Conservation (phyloP, 257 asterid genomes). For the Phtheirospermum japonicum region DNA sequence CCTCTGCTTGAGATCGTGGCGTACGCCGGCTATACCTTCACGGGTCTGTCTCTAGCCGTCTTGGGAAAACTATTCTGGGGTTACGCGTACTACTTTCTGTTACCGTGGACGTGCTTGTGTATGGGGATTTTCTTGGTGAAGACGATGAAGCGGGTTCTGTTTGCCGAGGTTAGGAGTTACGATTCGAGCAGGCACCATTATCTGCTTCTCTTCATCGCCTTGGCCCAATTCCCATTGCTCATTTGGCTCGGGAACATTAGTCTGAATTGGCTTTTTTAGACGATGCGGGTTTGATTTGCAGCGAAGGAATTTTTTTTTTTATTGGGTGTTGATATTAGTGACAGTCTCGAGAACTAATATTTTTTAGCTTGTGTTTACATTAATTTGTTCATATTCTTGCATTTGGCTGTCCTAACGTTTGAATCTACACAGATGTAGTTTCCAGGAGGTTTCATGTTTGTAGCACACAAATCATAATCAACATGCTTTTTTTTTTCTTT, state of each 20-base stretch:
- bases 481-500: no score
- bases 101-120: slow-evolving; percentile 53
- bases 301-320: background rate
- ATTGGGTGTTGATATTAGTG: background rate
- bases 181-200: slow-evolving; percentile 53
- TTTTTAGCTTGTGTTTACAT: background rate
- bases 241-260: slow-evolving; percentile 48
- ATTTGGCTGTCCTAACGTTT: no score
- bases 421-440: no score
- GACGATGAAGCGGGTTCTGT: slow-evolving; percentile 53
- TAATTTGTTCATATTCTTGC: slow-evolving; percentile 16
- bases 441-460: no score
- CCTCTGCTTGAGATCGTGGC: slow-evolving; percentile 50
- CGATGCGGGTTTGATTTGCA: background rate
- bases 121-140: slow-evolving; percentile 55
- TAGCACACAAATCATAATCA: no score
- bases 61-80: slow-evolving; percentile 41
- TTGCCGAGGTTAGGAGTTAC: slow-evolving; percentile 44
- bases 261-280: slow-evolving; percentile 46
- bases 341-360: background rate
- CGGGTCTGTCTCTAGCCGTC: slow-evolving; percentile 50
- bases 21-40: slow-evolving; percentile 49
- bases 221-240: slow-evolving; percentile 51
- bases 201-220: slow-evolving; percentile 47
- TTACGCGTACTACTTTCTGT: slow-evolving; percentile 39